Base-by-base conservation (phyloP, 208 protist species). In the Zelonia costaricensis region DNA sequence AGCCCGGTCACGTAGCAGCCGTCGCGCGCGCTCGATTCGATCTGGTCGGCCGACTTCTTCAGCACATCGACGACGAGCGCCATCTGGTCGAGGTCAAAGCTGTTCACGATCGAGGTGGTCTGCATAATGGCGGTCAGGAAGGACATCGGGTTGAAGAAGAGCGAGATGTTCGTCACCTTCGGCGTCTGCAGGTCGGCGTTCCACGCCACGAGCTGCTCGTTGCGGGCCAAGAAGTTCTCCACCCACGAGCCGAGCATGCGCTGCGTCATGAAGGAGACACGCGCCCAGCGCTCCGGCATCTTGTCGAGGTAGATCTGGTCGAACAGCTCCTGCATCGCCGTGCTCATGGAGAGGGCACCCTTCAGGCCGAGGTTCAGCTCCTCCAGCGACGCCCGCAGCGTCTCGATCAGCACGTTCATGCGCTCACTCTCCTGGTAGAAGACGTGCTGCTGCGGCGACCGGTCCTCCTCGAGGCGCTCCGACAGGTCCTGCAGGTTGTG, bases 121-220 rank as follows among this genome's bases (percentile, higher is more conserved):
- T 99, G 98, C 95, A 99, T 98, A 53, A 99, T 98, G 59, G 98
- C 97, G 20, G 98, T 99, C 8, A 99, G 74, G 86, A 99, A 99
- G 7, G 98, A 98, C 94, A 99, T 98, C 35, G 98, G 98, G 78
- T 99, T 99, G 83, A 99, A 99, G 76, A 98, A 97, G 56, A 96
- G 81, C 23, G 94, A 60, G 42, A 99, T 86, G 80, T 98, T 98
- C 7, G 91, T 96, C 16, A 97, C 93, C 77, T 95, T 97, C 15
- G 94, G 97, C 16, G 93, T 94, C 66, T 93, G 83, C 43, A 98
- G 78, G 49, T 98, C 96, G 15, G 67, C 75, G 44, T 80, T 92
- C 98, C 98, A 99, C 60, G 72, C 91, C 45, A 88, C 49, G 9
- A 99, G 81, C 80, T 99, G 95, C 74, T 96, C 84, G 66, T 98